Conservation (phyloP, 164 flowering plant species). For the Nymphaea thermarum region DNA sequence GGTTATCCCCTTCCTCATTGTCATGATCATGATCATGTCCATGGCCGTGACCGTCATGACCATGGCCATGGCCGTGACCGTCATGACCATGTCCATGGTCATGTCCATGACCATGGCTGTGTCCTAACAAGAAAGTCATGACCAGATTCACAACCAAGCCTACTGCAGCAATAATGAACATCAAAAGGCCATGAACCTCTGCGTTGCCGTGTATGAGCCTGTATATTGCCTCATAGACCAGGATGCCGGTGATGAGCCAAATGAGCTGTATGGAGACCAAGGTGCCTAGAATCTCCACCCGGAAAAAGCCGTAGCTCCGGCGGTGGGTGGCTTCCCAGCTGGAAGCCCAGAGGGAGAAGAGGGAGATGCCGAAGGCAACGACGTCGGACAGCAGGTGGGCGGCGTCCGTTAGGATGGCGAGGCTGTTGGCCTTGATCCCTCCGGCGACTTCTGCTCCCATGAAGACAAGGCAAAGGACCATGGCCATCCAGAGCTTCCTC, state of each 20-base stretch:
- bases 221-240: background rate
- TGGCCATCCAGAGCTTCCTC: background rate
- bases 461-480: background rate
- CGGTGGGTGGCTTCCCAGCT: slow-evolving; percentile 1
- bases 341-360: slow-evolving; percentile 1
- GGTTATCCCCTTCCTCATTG: background rate
- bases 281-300: background rate
- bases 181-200: background rate
- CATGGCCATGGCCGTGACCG: slow-evolving; percentile 10
- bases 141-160: background rate
- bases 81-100: slow-evolving; percentile 10
- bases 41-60: background rate
- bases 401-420: background rate
- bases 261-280: background rate
- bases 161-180: background rate
- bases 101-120: background rate
- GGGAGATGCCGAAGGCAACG: slow-evolving; percentile 1
- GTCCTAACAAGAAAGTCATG: background rate
- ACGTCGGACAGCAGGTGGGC: background rate
- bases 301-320: background rate
- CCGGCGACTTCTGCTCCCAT: slow-evolving; percentile 1
- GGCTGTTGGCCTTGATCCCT: slow-evolving; percentile 3
- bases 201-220: background rate
- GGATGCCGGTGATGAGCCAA: background rate
- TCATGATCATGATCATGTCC: background rate